Evolutionary conservation across 352 stramenopile species (phyloP).

Genomic region (Globisporangium paddicum): DNA sequence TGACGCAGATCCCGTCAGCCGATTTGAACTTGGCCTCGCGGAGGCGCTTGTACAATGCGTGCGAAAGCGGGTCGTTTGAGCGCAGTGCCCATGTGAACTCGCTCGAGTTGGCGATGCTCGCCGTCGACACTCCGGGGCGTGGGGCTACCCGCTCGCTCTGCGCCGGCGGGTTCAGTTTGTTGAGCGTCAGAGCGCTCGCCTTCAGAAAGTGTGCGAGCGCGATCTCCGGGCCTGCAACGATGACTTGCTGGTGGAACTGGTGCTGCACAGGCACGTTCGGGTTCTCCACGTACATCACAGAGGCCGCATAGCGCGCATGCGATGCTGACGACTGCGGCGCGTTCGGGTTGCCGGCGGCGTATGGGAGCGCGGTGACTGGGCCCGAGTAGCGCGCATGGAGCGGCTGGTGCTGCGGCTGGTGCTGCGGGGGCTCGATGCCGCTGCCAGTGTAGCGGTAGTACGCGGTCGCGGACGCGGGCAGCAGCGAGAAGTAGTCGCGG

Average conservation of each 20-base stretch:
- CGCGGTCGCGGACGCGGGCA: background rate
- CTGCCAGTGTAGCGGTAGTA: conserved; percentile 3
- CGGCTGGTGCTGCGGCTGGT: background rate
- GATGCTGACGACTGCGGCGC: background rate
- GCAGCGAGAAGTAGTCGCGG: conserved; percentile 5
- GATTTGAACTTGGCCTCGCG: background rate
- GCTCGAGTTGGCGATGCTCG: background rate
- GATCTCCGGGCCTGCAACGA: no score
- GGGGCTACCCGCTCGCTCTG: background rate
- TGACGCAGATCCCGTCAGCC: background rate
- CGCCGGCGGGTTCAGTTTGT: background rate
- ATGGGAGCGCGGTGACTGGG: background rate
- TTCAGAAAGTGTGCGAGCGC: background rate
- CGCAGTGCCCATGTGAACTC: background rate
- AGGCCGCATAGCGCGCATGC: background rate
- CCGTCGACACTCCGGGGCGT: background rate
- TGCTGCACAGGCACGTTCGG: background rate
- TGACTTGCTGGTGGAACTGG: background rate
- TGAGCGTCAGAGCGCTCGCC: background rate
- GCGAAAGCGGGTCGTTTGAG: background rate
- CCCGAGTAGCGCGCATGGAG: background rate
- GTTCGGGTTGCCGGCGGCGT: background rate
- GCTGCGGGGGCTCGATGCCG: background rate
- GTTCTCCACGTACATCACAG: background rate
- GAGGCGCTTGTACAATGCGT: background rate